A percentile compares a stretch with the other conserved stretches of the same genome.
Conservation (phyloP, 2,329 filamentous ascomycete species). For the Coniochaeta hoffmannii region DNA sequence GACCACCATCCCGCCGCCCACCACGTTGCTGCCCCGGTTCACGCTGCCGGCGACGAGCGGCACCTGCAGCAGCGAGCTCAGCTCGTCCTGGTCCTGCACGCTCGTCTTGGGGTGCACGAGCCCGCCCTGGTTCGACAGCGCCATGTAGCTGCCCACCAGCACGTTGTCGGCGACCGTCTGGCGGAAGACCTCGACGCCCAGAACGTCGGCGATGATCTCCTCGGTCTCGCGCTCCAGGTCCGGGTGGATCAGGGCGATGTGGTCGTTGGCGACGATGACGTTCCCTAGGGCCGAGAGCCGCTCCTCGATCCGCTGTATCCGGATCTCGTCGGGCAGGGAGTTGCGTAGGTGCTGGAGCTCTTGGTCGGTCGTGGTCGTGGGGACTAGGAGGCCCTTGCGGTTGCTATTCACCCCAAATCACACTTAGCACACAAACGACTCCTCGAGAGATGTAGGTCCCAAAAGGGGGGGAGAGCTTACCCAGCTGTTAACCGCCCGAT, state of each 20-base stretch:
- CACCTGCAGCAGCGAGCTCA: slow-evolving; percentile 87
- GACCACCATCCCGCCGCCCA: slow-evolving; percentile 95
- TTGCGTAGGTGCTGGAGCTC: slow-evolving; percentile 97
- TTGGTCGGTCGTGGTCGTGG: slow-evolving; percentile 93
- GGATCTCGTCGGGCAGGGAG: slow-evolving; percentile 81
- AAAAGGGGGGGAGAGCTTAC: slow-evolving; percentile 41
- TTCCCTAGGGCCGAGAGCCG: slow-evolving; percentile 91
- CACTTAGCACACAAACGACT: too few relatives aligned
- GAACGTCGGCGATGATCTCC: slow-evolving; percentile 93
- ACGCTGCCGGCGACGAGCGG: slow-evolving; percentile 91
- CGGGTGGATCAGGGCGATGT: slow-evolving; percentile 92
- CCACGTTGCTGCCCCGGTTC: slow-evolving; percentile 86
- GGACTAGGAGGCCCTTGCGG: slow-evolving; percentile 92
- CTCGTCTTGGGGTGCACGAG: slow-evolving; percentile 96
- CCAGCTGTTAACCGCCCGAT: slow-evolving; percentile 91
- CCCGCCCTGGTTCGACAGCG: slow-evolving; percentile 88
- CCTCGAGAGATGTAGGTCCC: too few relatives aligned
- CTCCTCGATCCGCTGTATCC: slow-evolving; percentile 97
- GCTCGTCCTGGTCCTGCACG: slow-evolving; percentile 96
- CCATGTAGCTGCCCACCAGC: slow-evolving; percentile 93
- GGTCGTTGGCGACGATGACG: slow-evolving; percentile 93
- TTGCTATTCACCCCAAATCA: slow-evolving; percentile 61
- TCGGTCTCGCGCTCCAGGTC: slow-evolving; percentile 97
- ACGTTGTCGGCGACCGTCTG: slow-evolving; percentile 98
- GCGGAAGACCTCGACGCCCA: slow-evolving; percentile 82